Percentiles rank a stretch among this genome's conserved stretches.
Evolutionary conservation across 352 stramenopile genomes (phyloP).

Genomic region (Hyaloperonospora brassicae): DNA sequence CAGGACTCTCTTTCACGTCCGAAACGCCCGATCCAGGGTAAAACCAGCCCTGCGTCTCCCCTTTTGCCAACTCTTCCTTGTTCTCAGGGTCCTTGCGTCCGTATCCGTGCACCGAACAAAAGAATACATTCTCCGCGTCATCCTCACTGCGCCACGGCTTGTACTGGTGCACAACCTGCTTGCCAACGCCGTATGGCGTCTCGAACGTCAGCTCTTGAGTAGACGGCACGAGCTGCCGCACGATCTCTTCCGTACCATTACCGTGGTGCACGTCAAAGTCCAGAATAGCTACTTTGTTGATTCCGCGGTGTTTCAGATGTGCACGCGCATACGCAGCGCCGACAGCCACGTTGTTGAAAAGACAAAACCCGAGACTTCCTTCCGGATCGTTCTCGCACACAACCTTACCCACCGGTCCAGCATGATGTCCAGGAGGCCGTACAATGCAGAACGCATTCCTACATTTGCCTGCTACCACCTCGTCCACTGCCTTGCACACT

Average conservation of each 20-base stretch:
- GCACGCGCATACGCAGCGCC: slow-evolving; percentile 92
- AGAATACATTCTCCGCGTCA: slow-evolving; percentile 94
- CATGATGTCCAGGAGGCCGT: slow-evolving; percentile 95
- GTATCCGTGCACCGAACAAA: slow-evolving; percentile 87
- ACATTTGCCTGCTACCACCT: slow-evolving; percentile 79
- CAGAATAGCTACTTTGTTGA: slow-evolving; percentile 92
- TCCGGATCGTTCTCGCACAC: slow-evolving; percentile 88
- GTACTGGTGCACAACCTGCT: slow-evolving; percentile 82
- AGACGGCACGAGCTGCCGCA: slow-evolving; percentile 88
- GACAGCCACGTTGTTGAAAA: slow-evolving; percentile 98
- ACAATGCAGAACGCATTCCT: slow-evolving; percentile 96
- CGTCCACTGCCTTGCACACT: slow-evolving; percentile 79
- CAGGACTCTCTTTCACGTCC: slow-evolving; percentile 26
- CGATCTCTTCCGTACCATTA: slow-evolving; percentile 96
- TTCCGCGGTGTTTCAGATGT: slow-evolving; percentile 87
- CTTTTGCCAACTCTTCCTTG: slow-evolving; percentile 26
- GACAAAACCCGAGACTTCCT: slow-evolving; percentile 90
- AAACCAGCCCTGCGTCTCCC: slow-evolving; percentile 54
- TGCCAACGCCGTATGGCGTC: slow-evolving; percentile 87
- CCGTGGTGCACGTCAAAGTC: slow-evolving; percentile 99
- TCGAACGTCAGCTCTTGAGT: slow-evolving; percentile 72
- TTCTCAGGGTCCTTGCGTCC: slow-evolving; percentile 61
- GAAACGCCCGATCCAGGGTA: slow-evolving; percentile 69
- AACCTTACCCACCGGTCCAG: slow-evolving; percentile 90
- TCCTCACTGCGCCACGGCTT: slow-evolving; percentile 94